Evolutionary conservation across 148 eudicot species (phyloP).

Genomic region (Nepenthes gracilis): DNA sequence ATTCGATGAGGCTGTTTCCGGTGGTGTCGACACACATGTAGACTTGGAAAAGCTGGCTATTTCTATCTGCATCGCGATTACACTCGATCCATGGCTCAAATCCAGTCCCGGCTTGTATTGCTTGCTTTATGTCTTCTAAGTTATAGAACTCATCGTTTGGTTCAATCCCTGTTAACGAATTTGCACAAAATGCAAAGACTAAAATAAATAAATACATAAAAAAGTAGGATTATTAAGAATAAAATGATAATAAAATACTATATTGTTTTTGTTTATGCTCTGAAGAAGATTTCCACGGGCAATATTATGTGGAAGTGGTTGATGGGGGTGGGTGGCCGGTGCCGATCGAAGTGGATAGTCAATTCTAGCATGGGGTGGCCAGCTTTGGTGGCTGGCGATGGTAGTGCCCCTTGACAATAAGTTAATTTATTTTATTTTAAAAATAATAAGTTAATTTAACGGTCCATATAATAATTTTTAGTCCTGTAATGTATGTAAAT

Average conservation of each 20-base stretch:
- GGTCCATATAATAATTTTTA: background rate
- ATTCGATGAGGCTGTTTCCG: slow-evolving; percentile 19
- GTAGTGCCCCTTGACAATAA: too few relatives aligned
- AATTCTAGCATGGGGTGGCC: too few relatives aligned
- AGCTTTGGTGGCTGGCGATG: too few relatives aligned
- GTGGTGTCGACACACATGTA: slow-evolving; percentile 27
- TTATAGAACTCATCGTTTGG: slow-evolving; percentile 24
- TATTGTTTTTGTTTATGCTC: too few relatives aligned
- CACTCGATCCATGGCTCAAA: slow-evolving; percentile 23
- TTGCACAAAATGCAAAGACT: too few relatives aligned
- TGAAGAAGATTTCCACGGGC: too few relatives aligned
- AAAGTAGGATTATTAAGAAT: background rate
- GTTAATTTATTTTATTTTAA: too few relatives aligned
- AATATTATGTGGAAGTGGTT: too few relatives aligned
- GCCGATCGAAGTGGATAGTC: too few relatives aligned
- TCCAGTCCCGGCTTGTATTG: slow-evolving; percentile 20
- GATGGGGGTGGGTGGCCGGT: too few relatives aligned
- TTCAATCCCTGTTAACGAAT: slow-evolving; percentile 6
- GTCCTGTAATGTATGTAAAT: background rate
- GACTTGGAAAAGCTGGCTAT: slow-evolving; percentile 27
- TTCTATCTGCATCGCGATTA: slow-evolving; percentile 21
- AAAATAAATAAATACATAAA: too few relatives aligned
- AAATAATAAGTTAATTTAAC: background rate
- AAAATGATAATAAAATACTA: background rate
- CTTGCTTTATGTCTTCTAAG: slow-evolving; percentile 22